A percentile compares a stretch with the other conserved stretches of the same genome.
Conservation (phyloP, 1,284 basidiomycete genomes). For the Sanguinoderma infundibulare region DNA sequence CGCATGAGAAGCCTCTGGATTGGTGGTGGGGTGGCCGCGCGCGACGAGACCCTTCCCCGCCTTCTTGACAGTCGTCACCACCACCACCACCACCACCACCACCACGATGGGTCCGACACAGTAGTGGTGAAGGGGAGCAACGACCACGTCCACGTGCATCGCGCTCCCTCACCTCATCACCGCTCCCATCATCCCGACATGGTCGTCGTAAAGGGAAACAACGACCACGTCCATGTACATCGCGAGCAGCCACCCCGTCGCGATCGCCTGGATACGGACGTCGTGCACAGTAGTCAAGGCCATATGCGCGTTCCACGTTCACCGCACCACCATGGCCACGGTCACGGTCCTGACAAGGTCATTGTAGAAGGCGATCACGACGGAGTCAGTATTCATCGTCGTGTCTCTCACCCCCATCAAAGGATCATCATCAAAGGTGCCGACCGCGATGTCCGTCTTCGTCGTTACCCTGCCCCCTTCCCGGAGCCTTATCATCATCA, state of each 20-base stretch:
- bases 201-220: conserved; percentile 26
- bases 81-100: conserved; percentile 22
- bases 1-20: conserved; percentile 30
- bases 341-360: conserved; percentile 23
- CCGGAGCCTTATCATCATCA: conserved; percentile 5
- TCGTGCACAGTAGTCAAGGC: conserved; percentile 23
- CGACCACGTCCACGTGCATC: conserved; percentile 10
- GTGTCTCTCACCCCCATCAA: conserved; percentile 16
- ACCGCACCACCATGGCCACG: conserved; percentile 10
- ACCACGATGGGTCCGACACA: conserved; percentile 18
- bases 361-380: conserved; percentile 30
- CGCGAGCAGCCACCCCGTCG: conserved; percentile 17
- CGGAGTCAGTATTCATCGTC: conserved; percentile 28
- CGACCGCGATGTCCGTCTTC: conserved; percentile 11
- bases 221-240: conserved; percentile 29
- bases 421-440: conserved; percentile 14
- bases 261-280: conserved; percentile 11
- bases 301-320: conserved; percentile 25
- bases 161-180: conserved; percentile 14
- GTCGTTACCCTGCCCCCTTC: conserved; percentile 6
- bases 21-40: conserved; percentile 7
- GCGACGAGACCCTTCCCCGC: conserved; percentile 8
- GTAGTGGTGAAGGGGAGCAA: conserved; percentile 25
- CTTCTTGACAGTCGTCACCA: conserved; percentile 21
- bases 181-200: conserved; percentile 17